These are phyloP conservation scores for Fusarium compactum DNA, from an alignment of 2,329 filamentous ascomycete genomes.

Conservation along the genomic window DNA sequence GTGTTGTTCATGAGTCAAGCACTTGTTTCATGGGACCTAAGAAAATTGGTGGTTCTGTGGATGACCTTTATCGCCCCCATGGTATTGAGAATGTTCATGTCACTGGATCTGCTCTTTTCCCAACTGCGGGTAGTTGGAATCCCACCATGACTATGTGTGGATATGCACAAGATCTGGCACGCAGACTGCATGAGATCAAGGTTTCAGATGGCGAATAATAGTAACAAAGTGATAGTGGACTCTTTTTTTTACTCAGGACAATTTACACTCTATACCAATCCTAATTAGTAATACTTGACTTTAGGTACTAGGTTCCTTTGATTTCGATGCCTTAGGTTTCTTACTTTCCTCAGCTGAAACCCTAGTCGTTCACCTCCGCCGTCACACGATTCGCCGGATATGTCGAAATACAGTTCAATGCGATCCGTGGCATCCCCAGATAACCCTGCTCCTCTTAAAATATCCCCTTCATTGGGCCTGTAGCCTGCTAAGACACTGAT, in stretches of 20 bases:
- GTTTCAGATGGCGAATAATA: not conserved
- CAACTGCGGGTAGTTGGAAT: conserved; percentile 6
- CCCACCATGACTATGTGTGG: conserved; percentile 5
- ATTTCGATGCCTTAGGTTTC: too few relatives aligned
- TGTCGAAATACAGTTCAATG: too few relatives aligned
- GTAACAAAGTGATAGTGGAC: not conserved
- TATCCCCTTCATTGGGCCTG: too few relatives aligned
- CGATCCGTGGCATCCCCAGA: too few relatives aligned
- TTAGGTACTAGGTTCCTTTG: too few relatives aligned
- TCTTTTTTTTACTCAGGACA: not conserved
- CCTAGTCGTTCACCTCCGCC: too few relatives aligned
- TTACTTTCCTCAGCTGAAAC: too few relatives aligned
- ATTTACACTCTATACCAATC: not conserved
- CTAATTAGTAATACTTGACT: too few relatives aligned
- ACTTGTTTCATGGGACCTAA: conserved; percentile 2
- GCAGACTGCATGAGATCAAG: not conserved
- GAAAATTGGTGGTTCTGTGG: not conserved
- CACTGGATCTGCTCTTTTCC: not conserved
- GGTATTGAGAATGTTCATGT: conserved; percentile 7
- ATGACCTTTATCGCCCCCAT: conserved; percentile 2
- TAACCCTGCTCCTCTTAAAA: too few relatives aligned
- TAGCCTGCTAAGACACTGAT: too few relatives aligned
- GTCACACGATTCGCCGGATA: too few relatives aligned
- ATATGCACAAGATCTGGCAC: not conserved
- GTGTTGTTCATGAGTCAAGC: conserved; percentile 2